A percentile compares a stretch with the other conserved stretches of the same genome.
Conservation (phyloP, 2,329 filamentous ascomycete genomes). For the Plectosphaerella cucumerina region DNA sequence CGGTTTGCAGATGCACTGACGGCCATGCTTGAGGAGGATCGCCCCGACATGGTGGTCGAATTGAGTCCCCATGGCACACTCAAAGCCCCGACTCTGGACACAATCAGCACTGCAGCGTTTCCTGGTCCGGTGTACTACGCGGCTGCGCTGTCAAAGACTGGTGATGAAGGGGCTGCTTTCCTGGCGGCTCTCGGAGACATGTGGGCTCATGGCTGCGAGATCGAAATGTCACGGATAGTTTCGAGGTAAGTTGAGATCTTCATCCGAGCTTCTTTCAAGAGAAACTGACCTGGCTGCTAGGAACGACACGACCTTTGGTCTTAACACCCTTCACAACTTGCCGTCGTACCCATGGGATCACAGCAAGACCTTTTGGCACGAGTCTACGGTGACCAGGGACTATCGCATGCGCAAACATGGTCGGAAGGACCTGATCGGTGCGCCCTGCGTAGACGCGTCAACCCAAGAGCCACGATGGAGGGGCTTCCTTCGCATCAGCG, state of each 20-base stretch:
- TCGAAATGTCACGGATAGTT: conserved; percentile 26
- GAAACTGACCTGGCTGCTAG: conserved; percentile 6
- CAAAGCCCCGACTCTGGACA: conserved; percentile 30
- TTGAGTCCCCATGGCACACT: conserved; percentile 34
- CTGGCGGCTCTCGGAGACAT: conserved; percentile 28
- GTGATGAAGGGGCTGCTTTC: conserved; percentile 16
- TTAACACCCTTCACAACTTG: conserved; percentile 33
- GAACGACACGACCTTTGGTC: neutral
- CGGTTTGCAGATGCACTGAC: conserved; percentile 35
- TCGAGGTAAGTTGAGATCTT: conserved; percentile 9
- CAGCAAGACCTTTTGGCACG: conserved; percentile 47
- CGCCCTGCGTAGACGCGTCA: conserved; percentile 37
- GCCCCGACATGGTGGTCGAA: conserved; percentile 34
- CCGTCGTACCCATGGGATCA: conserved; percentile 55
- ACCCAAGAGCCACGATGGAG: conserved; percentile 44
- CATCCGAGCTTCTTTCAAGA: no score
- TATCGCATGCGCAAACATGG: conserved; percentile 39
- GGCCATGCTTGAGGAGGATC: conserved; percentile 23
- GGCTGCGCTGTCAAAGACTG: conserved; percentile 21
- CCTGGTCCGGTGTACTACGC: conserved; percentile 15
- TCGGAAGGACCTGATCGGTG: conserved; percentile 48
- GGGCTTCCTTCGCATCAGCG: conserved; percentile 41
- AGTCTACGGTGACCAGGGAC: conserved; percentile 40
- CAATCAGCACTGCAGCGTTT: conserved; percentile 16
- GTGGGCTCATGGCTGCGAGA: conserved; percentile 28